Evolutionary conservation across 495 filamentous ascomycete genomes (phyloP), one percentile per base, ranked within the genome.

Genomic region (Sporormia fimetaria): DNA sequence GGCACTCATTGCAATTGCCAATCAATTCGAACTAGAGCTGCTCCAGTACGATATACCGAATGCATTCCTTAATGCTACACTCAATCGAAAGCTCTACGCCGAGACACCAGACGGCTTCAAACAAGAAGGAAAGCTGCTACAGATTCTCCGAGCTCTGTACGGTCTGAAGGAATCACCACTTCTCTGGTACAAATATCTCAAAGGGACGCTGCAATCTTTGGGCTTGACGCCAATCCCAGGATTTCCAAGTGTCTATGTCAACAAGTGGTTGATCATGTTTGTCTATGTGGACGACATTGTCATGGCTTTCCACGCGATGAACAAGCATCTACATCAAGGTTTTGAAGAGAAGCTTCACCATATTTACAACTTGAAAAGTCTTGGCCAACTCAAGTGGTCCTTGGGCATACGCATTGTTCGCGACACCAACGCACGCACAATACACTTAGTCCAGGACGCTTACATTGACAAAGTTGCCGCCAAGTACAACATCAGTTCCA

Each of bases 11-110:
- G 37, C 27, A 5, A 40, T 40, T 30, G 27, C 37, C 4, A 17
- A 15, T n/a, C 14, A 11, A n/a, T 40, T 20, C 15, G 15, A 40
- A n/a, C 37, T 40, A 16, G 37, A 40, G 17, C 27, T 40, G 3
- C 30, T 9, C 20, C 40, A 60, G 32, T 50, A 33, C 15, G 49
- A 62, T 37, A 47, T 49, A 15, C 44, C 60, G 11, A 62, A 52
- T 35, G 57, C 60, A 0, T 62, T 63, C 23, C 33, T 50, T 0
- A 56, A 63, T 18, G 21, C 23, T 6, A 16, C 5, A 4, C 17
- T 43, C 17, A 21, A 43, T 22, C 8, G 18, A 37, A 12, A 9
- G 4, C 8, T 35, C 6, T 25, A 22, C 18, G 32, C 32, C 7
- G 32, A n/a, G 37, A 32, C 32, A 17, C 37, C 27, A 15, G 6